phyloP scores from a whole-genome alignment of 2,329 filamentous ascomycete species.

The Rutstroemia sp. region DNA sequence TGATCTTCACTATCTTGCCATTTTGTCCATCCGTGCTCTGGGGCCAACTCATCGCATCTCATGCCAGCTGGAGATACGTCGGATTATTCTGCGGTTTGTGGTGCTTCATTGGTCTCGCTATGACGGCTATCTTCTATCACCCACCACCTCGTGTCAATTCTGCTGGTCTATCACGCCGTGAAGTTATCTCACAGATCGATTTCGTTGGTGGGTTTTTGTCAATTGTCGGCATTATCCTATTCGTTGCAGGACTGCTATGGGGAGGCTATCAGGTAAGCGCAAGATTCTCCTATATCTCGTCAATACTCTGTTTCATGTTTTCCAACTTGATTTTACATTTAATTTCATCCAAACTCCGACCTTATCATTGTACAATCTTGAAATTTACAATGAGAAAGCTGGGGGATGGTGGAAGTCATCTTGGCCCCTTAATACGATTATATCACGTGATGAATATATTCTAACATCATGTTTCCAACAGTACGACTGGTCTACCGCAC shows the following conservation, averaged over 20 bases:
- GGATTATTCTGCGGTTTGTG: slow-evolving; percentile 46
- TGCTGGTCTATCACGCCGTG: slow-evolving; percentile 31
- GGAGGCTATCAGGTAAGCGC: slow-evolving; percentile 39
- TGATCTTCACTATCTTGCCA: slow-evolving; percentile 53
- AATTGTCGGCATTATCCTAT: slow-evolving; percentile 41
- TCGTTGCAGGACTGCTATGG: slow-evolving; percentile 47
- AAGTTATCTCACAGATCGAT: slow-evolving; percentile 40
- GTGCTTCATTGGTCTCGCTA: slow-evolving; percentile 42
- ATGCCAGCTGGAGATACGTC: slow-evolving; percentile 45
- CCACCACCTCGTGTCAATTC: slow-evolving; percentile 41
- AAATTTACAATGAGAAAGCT: too few species aligned
- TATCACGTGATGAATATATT: background rate
- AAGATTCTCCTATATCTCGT: too few species aligned
- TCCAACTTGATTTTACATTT: background rate
- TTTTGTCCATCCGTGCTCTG: slow-evolving; percentile 55
- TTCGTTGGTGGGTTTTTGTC: slow-evolving; percentile 43
- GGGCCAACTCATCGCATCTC: slow-evolving; percentile 46
- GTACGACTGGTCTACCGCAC: slow-evolving; percentile 47
- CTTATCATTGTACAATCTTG: too few species aligned
- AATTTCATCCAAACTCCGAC: background rate
- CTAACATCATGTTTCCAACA: slow-evolving; percentile 45
- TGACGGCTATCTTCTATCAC: slow-evolving; percentile 45
- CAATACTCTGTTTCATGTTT: background rate
- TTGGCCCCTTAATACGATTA: slow-evolving; percentile 9
- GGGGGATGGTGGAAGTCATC: background rate